Evolutionary conservation across 2,329 filamentous ascomycete genomes (phyloP).

Genomic region (Teratosphaeria pseudoeucalypti): DNA sequence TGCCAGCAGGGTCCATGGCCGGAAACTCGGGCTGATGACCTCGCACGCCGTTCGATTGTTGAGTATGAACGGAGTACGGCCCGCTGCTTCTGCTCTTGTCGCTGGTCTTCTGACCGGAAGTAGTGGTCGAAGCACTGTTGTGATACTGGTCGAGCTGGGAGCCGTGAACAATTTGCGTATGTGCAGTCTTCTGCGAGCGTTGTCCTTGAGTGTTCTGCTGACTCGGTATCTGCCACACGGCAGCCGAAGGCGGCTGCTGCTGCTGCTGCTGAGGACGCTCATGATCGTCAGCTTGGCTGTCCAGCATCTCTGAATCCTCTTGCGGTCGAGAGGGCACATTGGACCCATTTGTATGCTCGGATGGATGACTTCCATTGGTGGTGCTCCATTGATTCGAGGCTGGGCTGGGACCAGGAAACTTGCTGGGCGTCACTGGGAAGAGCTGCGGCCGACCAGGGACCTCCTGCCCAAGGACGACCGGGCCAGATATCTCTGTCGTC

Average conservation of each 20-base stretch:
- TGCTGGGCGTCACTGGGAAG: constrained; percentile 40
- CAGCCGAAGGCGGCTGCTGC: constrained; percentile 22
- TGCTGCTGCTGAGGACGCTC: constrained; percentile 16
- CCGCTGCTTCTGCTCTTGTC: constrained; percentile 53
- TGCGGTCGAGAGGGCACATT: constrained; percentile 27
- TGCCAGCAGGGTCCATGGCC: constrained; percentile 42
- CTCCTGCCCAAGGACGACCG: constrained; percentile 50
- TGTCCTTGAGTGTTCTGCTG: constrained; percentile 39
- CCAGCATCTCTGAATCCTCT: constrained; percentile 32
- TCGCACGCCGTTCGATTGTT: constrained; percentile 55
- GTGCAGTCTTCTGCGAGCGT: constrained; percentile 54
- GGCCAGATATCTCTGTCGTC: constrained; percentile 35
- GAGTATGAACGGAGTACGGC: constrained; percentile 54
- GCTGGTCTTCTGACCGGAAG: constrained; percentile 69
- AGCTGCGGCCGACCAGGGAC: constrained; percentile 43
- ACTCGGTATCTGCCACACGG: constrained; percentile 13
- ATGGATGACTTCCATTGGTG: constrained; percentile 20
- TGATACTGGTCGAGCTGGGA: constrained; percentile 52
- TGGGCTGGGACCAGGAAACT: constrained; percentile 44
- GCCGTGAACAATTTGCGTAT: constrained; percentile 49
- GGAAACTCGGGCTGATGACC: constrained; percentile 43
- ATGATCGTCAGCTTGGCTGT: constrained; percentile 27
- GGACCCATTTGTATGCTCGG: constrained; percentile 32
- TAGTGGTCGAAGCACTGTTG: constrained; percentile 86
- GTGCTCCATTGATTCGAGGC: constrained; percentile 49